phyloP scores from a whole-genome alignment of 1,139 yeast species.

The Torulaspora pretoriensis region DNA sequence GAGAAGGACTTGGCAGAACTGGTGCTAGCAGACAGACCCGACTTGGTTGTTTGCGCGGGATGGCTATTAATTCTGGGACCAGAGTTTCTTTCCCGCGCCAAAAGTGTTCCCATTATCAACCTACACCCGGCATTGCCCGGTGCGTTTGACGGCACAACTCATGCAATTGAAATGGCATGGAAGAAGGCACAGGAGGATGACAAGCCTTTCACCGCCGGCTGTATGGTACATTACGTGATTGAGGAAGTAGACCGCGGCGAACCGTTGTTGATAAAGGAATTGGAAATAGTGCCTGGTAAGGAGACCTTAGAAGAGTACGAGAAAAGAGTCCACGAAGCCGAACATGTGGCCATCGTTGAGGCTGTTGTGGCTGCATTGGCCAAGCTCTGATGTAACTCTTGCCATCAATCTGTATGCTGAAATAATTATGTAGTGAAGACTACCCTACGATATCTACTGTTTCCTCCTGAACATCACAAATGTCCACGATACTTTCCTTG shows the following conservation, averaged over 20 bases:
- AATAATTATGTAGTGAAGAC: constrained; percentile 8
- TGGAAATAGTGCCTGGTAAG: constrained; percentile 56
- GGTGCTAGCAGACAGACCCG: constrained; percentile 61
- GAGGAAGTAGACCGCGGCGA: constrained; percentile 92
- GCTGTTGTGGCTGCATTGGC: constrained; percentile 64
- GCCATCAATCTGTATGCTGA: constrained; percentile 3
- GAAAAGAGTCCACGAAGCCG: constrained; percentile 73
- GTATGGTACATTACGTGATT: constrained; percentile 94
- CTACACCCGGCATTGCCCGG: constrained; percentile 97
- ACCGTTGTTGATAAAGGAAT: constrained; percentile 77
- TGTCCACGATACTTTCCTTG: constrained; percentile 56
- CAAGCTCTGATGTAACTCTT: neutral
- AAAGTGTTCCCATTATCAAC: constrained; percentile 74
- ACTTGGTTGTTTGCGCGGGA: constrained; percentile 92
- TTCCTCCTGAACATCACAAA: constrained; percentile 70
- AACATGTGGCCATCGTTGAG: constrained; percentile 88
- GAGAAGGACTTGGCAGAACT: constrained; percentile 72
- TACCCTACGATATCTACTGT: constrained; percentile 40
- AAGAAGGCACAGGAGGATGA: constrained; percentile 77
- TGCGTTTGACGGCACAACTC: constrained; percentile 86
- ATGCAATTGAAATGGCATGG: constrained; percentile 96
- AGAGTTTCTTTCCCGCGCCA: constrained; percentile 63
- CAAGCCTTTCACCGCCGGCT: constrained; percentile 62
- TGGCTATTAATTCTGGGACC: constrained; percentile 94
- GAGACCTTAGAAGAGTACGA: constrained; percentile 81